Evolutionary conservation across 768 basidiomycete species (phyloP).

Genomic region (Lanmaoa pseudosensibilis): DNA sequence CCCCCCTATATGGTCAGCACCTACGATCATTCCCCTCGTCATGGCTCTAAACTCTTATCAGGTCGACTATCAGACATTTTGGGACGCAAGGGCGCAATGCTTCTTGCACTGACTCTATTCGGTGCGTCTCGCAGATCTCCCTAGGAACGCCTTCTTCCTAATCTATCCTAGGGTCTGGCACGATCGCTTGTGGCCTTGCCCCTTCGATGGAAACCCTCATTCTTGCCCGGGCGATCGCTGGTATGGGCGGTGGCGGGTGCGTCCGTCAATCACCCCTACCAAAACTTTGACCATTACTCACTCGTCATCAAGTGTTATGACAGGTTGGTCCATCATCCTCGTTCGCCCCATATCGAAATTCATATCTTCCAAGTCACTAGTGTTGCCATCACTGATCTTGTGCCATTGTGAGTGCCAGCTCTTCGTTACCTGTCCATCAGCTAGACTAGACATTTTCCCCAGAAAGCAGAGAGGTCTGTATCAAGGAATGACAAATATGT

Average conservation of each 20-base stretch:
- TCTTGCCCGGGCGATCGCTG: slow-evolving; percentile 78
- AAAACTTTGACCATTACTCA: neutral
- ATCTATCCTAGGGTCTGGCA: slow-evolving; percentile 64
- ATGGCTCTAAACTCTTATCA: slow-evolving; percentile 36
- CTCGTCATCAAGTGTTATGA: slow-evolving; percentile 68
- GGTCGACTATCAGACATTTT: slow-evolving; percentile 83
- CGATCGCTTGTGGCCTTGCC: slow-evolving; percentile 82
- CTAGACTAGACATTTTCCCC: slow-evolving; percentile 1
- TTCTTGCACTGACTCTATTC: slow-evolving; percentile 81
- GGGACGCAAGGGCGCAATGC: slow-evolving; percentile 83
- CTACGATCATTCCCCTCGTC: slow-evolving; percentile 5
- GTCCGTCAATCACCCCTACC: slow-evolving; percentile 28
- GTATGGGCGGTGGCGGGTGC: slow-evolving; percentile 90
- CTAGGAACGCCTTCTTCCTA: slow-evolving; percentile 15
- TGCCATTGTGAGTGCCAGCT: slow-evolving; percentile 66
- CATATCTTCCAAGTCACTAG: slow-evolving; percentile 60
- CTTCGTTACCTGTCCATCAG: slow-evolving; percentile 2
- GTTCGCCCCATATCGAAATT: slow-evolving; percentile 13
- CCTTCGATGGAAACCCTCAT: slow-evolving; percentile 84
- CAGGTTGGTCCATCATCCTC: slow-evolving; percentile 47
- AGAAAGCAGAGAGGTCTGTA: slow-evolving; percentile 87
- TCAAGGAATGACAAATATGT: slow-evolving; percentile 91
- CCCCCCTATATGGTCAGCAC: slow-evolving; percentile 76
- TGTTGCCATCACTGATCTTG: slow-evolving; percentile 83
- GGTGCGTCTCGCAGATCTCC: slow-evolving; percentile 44